phyloP scores from a whole-genome alignment of 129 eudicot genomes.

The Flaveria bidentis region DNA sequence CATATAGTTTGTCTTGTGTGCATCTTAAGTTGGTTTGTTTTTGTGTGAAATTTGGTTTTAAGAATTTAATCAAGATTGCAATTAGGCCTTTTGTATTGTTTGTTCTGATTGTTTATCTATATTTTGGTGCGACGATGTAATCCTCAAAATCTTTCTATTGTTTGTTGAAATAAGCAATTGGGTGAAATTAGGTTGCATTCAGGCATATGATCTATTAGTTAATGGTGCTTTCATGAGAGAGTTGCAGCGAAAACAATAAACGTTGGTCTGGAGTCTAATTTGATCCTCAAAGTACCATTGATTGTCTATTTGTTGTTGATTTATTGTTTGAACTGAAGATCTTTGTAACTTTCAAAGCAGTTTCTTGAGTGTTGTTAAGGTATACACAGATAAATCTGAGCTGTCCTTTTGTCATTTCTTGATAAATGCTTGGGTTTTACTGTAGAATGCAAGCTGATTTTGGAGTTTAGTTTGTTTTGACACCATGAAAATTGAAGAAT shows the following conservation, averaged over 20 bases:
- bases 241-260: constrained; percentile 8
- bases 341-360: constrained; percentile 6
- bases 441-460: constrained; percentile 29
- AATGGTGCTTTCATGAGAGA: constrained; percentile 15
- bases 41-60: constrained; percentile 32
- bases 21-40: constrained; percentile 28
- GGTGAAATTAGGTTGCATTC: constrained; percentile 3
- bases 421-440: constrained; percentile 31
- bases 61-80: constrained; percentile 27
- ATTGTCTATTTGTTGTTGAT: constrained; percentile 13
- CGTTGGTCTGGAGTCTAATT: not conserved
- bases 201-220: not conserved
- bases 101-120: not conserved
- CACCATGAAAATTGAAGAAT: constrained; percentile 35
- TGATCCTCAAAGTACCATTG: not conserved
- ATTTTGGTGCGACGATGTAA: constrained; percentile 16
- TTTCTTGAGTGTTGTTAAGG: constrained; percentile 17
- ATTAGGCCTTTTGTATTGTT: constrained; percentile 22
- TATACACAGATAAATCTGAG: constrained; percentile 20
- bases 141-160: not conserved
- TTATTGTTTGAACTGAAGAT: not conserved
- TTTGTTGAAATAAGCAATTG: not conserved
- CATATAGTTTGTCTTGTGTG: constrained; percentile 13
- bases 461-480: constrained; percentile 5
- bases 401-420: constrained; percentile 32